phyloP scores from a whole-genome alignment of 805 yeast species.

The Candida boidinii region DNA sequence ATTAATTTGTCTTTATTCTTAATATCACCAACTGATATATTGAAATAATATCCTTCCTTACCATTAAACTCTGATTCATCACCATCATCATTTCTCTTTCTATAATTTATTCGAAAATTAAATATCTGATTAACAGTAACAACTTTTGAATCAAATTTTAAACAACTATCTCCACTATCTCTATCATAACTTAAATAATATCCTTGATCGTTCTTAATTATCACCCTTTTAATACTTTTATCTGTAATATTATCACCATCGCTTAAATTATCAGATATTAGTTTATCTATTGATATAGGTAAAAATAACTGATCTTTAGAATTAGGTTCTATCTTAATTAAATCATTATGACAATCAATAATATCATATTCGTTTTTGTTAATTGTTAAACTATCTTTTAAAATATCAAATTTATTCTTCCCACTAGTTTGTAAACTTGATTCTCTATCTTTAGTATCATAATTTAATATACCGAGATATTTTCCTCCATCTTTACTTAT shows the following conservation, averaged over 20 bases:
- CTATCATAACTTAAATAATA: conserved; percentile 15
- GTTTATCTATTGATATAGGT: conserved; percentile 13
- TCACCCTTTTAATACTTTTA: conserved; percentile 7
- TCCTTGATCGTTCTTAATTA: conserved; percentile 16
- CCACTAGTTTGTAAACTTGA: too few relatives aligned
- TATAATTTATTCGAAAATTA: conserved; percentile 6
- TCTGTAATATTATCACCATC: not conserved
- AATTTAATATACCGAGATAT: too few relatives aligned
- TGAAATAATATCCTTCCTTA: conserved; percentile 3
- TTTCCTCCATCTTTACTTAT: too few relatives aligned
- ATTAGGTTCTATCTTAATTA: conserved; percentile 23
- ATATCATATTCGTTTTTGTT: too few relatives aligned
- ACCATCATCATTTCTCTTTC: too few relatives aligned
- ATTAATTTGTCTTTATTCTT: conserved; percentile 11
- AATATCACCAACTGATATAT: conserved; percentile 12
- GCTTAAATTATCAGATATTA: conserved; percentile 7
- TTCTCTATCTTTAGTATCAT: too few relatives aligned
- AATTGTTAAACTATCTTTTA: too few relatives aligned
- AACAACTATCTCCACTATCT: conserved; percentile 7
- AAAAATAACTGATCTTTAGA: conserved; percentile 19
- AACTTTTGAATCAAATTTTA: conserved; percentile 16
- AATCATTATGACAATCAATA: too few relatives aligned
- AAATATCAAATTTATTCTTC: too few relatives aligned
- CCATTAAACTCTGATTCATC: too few relatives aligned
- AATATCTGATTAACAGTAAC: conserved; percentile 22